Evolutionary conservation across 257 asterid species (phyloP).

Genomic region (Capsicum baccatum): DNA sequence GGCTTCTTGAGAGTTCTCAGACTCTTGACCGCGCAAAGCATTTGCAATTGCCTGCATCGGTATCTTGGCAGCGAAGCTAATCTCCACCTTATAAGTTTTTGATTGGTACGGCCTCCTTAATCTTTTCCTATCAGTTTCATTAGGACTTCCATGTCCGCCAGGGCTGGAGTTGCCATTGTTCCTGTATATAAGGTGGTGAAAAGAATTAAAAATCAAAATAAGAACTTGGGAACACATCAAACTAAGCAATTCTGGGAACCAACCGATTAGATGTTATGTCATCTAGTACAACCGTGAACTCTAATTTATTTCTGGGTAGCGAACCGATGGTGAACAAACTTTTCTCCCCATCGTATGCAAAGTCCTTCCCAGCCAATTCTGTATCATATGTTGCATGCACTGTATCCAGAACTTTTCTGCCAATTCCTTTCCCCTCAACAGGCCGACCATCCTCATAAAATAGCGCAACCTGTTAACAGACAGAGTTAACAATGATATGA

Average conservation of each 20-base stretch:
- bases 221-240: neutral
- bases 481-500: neutral
- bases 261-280: conserved; percentile 76
- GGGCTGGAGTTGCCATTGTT: conserved; percentile 79
- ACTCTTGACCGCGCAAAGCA: conserved; percentile 89
- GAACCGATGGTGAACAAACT: conserved; percentile 89
- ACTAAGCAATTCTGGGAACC: conserved; percentile 14
- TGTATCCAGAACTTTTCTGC: conserved; percentile 83
- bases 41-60: conserved; percentile 85
- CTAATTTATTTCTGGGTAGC: conserved; percentile 81
- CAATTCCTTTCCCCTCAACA: conserved; percentile 91
- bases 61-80: conserved; percentile 81
- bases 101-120: conserved; percentile 69
- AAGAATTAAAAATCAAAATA: neutral
- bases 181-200: conserved; percentile 43
- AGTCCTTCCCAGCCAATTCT: conserved; percentile 76
- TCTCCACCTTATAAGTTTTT: conserved; percentile 82
- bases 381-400: conserved; percentile 75
- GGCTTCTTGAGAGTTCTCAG: conserved; percentile 85
- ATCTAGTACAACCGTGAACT: conserved; percentile 87
- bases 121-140: conserved; percentile 69
- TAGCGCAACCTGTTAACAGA: conserved; percentile 71
- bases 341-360: conserved; percentile 94
- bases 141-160: conserved; percentile 57
- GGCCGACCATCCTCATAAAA: conserved; percentile 92